Conservation (phyloP, 371 early-diverging fungal species). For the Fennellomyces sp. region DNA sequence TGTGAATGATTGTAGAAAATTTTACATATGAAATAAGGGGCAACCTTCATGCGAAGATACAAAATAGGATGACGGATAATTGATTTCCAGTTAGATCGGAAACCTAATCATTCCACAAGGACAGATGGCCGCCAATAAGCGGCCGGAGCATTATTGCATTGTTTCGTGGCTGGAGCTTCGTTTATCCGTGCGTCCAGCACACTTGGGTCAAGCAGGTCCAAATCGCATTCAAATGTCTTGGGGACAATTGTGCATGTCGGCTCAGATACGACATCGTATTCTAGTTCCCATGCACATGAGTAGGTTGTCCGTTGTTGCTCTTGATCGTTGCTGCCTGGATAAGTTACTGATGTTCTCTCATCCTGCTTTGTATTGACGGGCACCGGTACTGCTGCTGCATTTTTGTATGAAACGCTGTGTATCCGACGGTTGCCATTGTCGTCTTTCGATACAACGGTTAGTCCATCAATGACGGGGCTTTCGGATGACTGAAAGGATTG, state of each 20-base stretch:
- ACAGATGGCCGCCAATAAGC: background rate
- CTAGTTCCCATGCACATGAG: background rate
- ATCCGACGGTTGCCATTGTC: background rate
- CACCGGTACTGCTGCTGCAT: background rate
- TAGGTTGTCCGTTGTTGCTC: background rate
- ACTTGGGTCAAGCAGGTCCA: background rate
- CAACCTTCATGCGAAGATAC: too few species aligned
- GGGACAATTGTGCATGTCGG: background rate
- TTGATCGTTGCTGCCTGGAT: conserved; percentile 5
- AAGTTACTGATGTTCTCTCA: background rate
- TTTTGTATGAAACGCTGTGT: conserved; percentile 2
- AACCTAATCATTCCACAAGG: background rate
- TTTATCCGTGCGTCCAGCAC: background rate
- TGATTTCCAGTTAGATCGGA: background rate
- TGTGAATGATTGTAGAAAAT: too few species aligned
- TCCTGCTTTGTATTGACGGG: background rate
- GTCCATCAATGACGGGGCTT: conserved; percentile 3
- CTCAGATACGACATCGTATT: background rate
- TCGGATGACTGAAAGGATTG: background rate
- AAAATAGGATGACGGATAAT: too few species aligned
- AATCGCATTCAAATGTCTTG: conserved; percentile 1
- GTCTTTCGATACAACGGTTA: background rate
- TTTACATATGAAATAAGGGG: too few species aligned
- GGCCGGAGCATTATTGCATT: background rate
- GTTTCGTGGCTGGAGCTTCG: background rate